Evolutionary conservation across 345 rosid species (phyloP), one percentile per base, ranked within the genome.

Genomic region (Eucalyptus cloeziana): DNA sequence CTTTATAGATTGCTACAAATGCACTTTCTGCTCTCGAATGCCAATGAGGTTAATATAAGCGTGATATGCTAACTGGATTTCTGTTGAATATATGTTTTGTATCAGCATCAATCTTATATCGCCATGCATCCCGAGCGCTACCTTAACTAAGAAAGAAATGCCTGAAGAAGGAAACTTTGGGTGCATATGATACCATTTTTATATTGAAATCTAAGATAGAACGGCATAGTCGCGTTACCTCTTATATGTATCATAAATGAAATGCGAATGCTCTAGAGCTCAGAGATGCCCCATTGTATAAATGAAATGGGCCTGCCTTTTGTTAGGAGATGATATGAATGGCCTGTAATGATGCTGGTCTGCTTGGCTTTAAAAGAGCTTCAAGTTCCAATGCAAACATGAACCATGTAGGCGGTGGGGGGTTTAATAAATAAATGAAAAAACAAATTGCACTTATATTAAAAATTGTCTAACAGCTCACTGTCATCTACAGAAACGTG

Each of bases 301-400:
- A 40, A 76, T 76, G 24, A 30, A 86, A 86, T 49, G 87, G 52
- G 87, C 87, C 43, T 86, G 87, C 87, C 80, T 69, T n/a, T 86
- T 49, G 27, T 50, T 86, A 79, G 37, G 45, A 49, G 85, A 52
- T 56, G 43, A 79, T 81, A 25, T 58, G 19, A 54, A 88, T 86
- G 62, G 40, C 87, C 60, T 86, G 86, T 64, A 80, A 54, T 80
- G 87, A 50, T 83, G 89, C 45, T 50, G 64, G 62, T 47, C 51
- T 89, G 50, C 47, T 69, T 81, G 50, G 45, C 40, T 37, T 86
- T 86, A 47, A 86, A 60, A 89, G 64, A 86, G 30, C 62, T 89
- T 86, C 88, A 86, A 89, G 90, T 89, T 67, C 90, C 88, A 58
- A 89, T 86, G 90, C 60, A 89, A 40, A 40, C 83, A 89, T 89